These are phyloP conservation scores for Aphanomyces cochlioides DNA, from an alignment of 352 stramenopile genomes.

Conservation along the genomic window DNA sequence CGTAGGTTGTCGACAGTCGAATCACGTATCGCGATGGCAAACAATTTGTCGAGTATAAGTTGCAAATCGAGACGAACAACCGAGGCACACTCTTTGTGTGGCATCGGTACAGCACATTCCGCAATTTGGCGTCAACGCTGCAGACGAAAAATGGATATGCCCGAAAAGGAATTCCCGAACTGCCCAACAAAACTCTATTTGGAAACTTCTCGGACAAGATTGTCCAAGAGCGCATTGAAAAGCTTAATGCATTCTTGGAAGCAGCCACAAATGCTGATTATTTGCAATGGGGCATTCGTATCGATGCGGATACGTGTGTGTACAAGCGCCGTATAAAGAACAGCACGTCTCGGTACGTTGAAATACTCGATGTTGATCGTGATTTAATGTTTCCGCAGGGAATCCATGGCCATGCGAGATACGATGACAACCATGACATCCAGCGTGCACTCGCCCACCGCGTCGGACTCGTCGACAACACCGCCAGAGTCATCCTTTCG, in stretches of 20 bases:
- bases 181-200: constrained; percentile 70
- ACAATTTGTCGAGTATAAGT: constrained; percentile 86
- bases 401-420: constrained; percentile 4
- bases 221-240: constrained; percentile 64
- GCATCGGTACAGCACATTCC: constrained; percentile 87
- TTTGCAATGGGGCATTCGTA: constrained; percentile 68
- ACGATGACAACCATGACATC: not conserved
- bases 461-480: not conserved
- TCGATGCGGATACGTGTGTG: constrained; percentile 69
- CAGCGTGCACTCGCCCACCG: not conserved
- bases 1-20: constrained; percentile 78
- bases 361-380: not conserved
- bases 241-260: constrained; percentile 71
- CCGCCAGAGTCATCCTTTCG: not conserved
- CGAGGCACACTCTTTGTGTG: constrained; percentile 80
- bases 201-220: constrained; percentile 74
- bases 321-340: constrained; percentile 50
- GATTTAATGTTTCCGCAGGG: not conserved
- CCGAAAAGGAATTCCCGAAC: constrained; percentile 63
- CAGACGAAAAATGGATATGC: constrained; percentile 73
- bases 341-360: not conserved
- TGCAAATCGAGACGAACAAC: constrained; percentile 85
- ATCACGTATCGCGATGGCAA: constrained; percentile 68
- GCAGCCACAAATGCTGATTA: constrained; percentile 65
- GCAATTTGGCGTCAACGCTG: constrained; percentile 62